Conservation (phyloP, 805 yeast species). For the Hanseniaspora nectarophila region DNA sequence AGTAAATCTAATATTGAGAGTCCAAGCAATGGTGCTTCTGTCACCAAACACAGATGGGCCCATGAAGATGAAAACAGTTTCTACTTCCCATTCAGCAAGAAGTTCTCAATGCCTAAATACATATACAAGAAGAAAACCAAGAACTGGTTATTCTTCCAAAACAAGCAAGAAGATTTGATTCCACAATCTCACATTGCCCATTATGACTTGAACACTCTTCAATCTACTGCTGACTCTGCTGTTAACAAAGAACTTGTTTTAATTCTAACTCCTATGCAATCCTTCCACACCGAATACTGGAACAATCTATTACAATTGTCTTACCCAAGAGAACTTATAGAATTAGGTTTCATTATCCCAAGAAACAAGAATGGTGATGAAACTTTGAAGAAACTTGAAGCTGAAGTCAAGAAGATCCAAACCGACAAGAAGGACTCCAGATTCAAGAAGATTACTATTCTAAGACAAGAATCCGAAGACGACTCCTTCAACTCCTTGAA, state of each 20-base stretch:
- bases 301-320: slow-evolving; percentile 57
- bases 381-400: slow-evolving; percentile 60
- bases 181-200: slow-evolving; percentile 68
- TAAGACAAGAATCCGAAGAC: slow-evolving; percentile 65
- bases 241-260: slow-evolving; percentile 71
- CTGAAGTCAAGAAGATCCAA: slow-evolving; percentile 63
- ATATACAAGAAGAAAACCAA: slow-evolving; percentile 34
- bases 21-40: slow-evolving; percentile 22
- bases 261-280: slow-evolving; percentile 80
- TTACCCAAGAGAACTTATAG: slow-evolving; percentile 76
- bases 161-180: slow-evolving; percentile 42
- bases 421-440: slow-evolving; percentile 48
- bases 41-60: slow-evolving; percentile 28
- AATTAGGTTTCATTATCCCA: slow-evolving; percentile 86
- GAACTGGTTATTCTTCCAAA: slow-evolving; percentile 36
- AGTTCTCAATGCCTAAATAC: slow-evolving; percentile 34
- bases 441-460: slow-evolving; percentile 72
- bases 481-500: slow-evolving; percentile 59
- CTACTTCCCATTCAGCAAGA: slow-evolving; percentile 28
- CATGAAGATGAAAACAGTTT: slow-evolving; percentile 28
- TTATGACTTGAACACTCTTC: slow-evolving; percentile 70
- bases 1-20: slow-evolving; percentile 8
- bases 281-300: slow-evolving; percentile 82
- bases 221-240: slow-evolving; percentile 59
- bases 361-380: slow-evolving; percentile 68